phyloP scores from a whole-genome alignment of 176 grass and related monocot species.

The Coix lacrymajobi region DNA sequence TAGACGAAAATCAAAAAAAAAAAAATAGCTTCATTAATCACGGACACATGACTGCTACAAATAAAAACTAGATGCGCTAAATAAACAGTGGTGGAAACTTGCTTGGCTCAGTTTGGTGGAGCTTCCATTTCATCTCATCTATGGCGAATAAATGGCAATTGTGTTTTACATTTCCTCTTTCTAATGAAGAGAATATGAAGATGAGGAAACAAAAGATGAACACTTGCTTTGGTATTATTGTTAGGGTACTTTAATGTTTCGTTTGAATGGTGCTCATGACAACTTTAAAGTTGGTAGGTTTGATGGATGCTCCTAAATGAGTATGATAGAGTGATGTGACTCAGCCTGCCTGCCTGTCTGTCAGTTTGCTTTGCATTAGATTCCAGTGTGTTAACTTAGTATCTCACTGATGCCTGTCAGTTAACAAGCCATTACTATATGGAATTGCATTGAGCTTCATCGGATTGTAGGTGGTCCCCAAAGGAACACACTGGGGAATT shows the following conservation, averaged over 20 bases:
- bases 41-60: too few relatives aligned
- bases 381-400: constrained; percentile 30
- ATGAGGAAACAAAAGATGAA: background rate
- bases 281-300: constrained; percentile 19
- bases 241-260: constrained; percentile 8
- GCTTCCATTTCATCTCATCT: background rate
- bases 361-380: constrained; percentile 46
- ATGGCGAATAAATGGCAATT: background rate
- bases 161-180: background rate
- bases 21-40: too few relatives aligned
- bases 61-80: background rate
- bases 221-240: background rate
- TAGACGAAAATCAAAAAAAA: background rate
- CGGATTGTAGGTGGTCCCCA: constrained; percentile 6
- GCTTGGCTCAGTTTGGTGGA: background rate
- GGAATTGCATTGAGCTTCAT: background rate
- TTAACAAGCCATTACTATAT: constrained; percentile 12
- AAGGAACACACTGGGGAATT: background rate
- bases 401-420: constrained; percentile 8
- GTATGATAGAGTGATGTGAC: constrained; percentile 31
- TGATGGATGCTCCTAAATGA: constrained; percentile 30
- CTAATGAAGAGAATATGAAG: background rate
- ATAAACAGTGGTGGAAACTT: background rate
- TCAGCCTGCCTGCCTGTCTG: constrained; percentile 21
- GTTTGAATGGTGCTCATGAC: constrained; percentile 13